Conservation (phyloP, 345 rosid species). For the Gossypium turneri region DNA sequence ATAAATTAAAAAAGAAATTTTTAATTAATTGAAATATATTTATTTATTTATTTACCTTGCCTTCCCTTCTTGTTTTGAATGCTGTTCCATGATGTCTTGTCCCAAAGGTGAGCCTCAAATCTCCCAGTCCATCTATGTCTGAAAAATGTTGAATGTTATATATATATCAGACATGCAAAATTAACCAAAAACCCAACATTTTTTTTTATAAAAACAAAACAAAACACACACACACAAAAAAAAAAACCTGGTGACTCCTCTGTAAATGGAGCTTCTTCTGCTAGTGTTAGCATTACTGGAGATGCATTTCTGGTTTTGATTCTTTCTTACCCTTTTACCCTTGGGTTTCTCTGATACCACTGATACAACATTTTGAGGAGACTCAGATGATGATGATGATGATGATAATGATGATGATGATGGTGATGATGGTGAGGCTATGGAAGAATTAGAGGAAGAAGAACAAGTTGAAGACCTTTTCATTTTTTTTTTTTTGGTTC, state of each 20-base stretch:
- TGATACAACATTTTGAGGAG: not conserved
- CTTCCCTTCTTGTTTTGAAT: conserved; percentile 88
- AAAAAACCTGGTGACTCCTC: conserved; percentile 87
- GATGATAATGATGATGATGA: conserved; percentile 28
- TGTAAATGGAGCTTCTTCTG: conserved; percentile 81
- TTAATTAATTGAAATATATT: too few species aligned
- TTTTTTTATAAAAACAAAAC: too few species aligned
- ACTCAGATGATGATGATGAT: not conserved
- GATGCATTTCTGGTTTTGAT: conserved; percentile 21
- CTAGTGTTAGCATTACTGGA: conserved; percentile 27
- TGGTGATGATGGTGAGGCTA: conserved; percentile 34
- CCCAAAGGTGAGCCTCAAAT: conserved; percentile 98
- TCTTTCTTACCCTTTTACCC: conserved; percentile 44
- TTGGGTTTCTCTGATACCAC: conserved; percentile 21
- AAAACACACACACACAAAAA: too few species aligned
- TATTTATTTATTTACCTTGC: conserved; percentile 54
- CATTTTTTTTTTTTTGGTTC: conserved; percentile 29
- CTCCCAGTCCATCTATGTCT: conserved; percentile 99
- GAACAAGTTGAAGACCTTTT: conserved; percentile 43
- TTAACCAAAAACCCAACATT: conserved; percentile 4
- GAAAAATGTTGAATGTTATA: not conserved
- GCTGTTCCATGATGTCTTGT: conserved; percentile 85
- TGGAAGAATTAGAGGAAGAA: conserved; percentile 36
- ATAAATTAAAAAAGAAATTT: not conserved
- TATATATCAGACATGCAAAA: conserved; percentile 38